These are phyloP conservation scores for Backusella psychrophila DNA, from an alignment of 192 early-diverging fungal species.

Conservation along the genomic window DNA sequence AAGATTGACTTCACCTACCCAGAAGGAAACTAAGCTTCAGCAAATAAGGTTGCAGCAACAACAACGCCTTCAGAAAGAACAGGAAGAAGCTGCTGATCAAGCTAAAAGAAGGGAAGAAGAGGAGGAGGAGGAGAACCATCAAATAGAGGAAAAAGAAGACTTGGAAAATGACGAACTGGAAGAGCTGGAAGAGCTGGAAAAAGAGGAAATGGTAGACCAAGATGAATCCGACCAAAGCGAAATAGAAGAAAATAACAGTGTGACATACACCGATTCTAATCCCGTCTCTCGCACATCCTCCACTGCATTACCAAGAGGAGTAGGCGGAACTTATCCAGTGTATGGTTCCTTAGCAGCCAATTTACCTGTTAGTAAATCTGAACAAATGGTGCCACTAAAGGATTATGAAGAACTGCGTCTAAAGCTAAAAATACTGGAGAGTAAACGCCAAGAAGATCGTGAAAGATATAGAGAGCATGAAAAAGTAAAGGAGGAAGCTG, in stretches of 20 bases:
- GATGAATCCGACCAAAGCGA: neutral
- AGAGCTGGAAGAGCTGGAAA: conserved; percentile 31
- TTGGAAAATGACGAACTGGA: conserved; percentile 15
- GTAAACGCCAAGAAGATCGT: conserved; percentile 79
- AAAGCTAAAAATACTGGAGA: conserved; percentile 74
- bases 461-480: conserved; percentile 74
- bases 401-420: conserved; percentile 80
- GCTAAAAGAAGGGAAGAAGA: conserved; percentile 11
- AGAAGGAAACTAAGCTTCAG: conserved; percentile 14
- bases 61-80: conserved; percentile 15
- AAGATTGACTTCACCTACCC: neutral
- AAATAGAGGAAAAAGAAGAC: neutral
- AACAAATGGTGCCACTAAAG: conserved; percentile 55
- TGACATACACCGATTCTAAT: neutral
- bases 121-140: conserved; percentile 5
- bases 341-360: conserved; percentile 19
- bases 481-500: conserved; percentile 66
- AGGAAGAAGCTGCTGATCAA: conserved; percentile 21
- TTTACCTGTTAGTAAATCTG: conserved; percentile 28
- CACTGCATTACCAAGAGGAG: neutral
- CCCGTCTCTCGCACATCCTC: neutral
- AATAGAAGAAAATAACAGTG: conserved; percentile 1
- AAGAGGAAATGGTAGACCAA: conserved; percentile 26
- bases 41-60: conserved; percentile 18
- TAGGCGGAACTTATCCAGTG: neutral